Conservation (phyloP, 257 asterid species). For the Solanum tarapatanum region DNA sequence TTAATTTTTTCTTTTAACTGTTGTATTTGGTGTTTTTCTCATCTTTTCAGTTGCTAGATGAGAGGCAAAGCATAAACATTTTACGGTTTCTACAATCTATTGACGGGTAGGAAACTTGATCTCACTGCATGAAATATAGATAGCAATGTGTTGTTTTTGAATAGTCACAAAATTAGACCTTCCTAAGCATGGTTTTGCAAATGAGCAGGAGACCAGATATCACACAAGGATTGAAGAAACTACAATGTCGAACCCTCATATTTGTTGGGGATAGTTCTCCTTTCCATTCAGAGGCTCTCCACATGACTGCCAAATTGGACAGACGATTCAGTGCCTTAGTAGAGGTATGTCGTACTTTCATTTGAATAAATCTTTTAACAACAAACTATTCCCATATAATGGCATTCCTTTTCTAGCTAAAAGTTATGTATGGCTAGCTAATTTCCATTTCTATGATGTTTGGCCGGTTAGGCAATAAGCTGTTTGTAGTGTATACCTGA, state of each 20-base stretch:
- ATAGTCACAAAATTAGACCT: background rate
- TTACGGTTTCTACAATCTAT: constrained; percentile 73
- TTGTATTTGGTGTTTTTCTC: background rate
- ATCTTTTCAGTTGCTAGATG: constrained; percentile 62
- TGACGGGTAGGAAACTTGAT: constrained; percentile 34
- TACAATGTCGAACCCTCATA: constrained; percentile 68
- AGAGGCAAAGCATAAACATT: constrained; percentile 74
- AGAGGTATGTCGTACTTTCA: constrained; percentile 45
- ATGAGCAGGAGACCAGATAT: constrained; percentile 73
- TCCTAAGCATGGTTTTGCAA: background rate
- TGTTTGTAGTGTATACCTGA: background rate
- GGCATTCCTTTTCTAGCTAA: background rate
- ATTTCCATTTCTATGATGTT: background rate
- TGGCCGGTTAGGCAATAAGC: background rate
- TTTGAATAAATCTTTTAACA: background rate
- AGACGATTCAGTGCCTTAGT: constrained; percentile 76
- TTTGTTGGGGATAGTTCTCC: constrained; percentile 86
- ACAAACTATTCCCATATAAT: background rate
- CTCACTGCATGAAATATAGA: background rate
- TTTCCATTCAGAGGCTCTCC: constrained; percentile 58
- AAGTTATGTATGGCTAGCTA: background rate
- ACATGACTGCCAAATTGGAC: constrained; percentile 65
- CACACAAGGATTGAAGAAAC: constrained; percentile 50
- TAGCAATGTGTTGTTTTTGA: background rate
- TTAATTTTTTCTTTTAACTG: background rate